phyloP scores from a whole-genome alignment of 2,329 filamentous ascomycete species.

The Cordyceps farinosa region DNA sequence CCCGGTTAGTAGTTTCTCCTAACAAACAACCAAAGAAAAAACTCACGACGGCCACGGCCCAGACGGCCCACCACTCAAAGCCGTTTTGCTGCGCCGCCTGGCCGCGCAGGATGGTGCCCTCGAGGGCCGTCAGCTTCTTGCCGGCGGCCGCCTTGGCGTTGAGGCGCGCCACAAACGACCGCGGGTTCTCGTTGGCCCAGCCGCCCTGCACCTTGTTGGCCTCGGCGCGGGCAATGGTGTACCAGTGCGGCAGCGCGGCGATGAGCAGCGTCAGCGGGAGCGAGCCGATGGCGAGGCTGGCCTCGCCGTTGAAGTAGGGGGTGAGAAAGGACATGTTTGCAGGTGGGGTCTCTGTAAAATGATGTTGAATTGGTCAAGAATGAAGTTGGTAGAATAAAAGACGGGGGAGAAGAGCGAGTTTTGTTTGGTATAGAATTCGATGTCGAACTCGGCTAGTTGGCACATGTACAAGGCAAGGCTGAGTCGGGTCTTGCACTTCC shows the following conservation, averaged over 20 bases:
- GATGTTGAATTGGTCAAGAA: background rate
- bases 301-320: slow-evolving; percentile 14
- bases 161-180: slow-evolving; percentile 17
- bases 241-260: slow-evolving; percentile 19
- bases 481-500: background rate
- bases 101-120: slow-evolving; percentile 18
- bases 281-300: slow-evolving; percentile 17
- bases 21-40: background rate
- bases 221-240: slow-evolving; percentile 18
- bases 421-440: background rate
- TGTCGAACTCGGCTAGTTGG: background rate
- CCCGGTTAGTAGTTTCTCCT: background rate
- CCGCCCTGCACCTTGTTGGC: slow-evolving; percentile 19
- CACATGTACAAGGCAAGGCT: background rate
- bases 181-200: slow-evolving; percentile 20
- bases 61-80: slow-evolving; percentile 19
- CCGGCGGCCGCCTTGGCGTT: slow-evolving; percentile 17
- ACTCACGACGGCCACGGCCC: slow-evolving; percentile 17
- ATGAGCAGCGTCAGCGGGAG: slow-evolving; percentile 18
- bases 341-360: too few species aligned
- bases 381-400: background rate
- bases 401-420: background rate
- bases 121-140: slow-evolving; percentile 15
- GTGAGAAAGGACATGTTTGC: slow-evolving; percentile 4
- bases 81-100: slow-evolving; percentile 19